These are phyloP conservation scores for Sclerotinia sclerotiorum DNA, from an alignment of 2,329 filamentous ascomycete species.

Conservation along the genomic window DNA sequence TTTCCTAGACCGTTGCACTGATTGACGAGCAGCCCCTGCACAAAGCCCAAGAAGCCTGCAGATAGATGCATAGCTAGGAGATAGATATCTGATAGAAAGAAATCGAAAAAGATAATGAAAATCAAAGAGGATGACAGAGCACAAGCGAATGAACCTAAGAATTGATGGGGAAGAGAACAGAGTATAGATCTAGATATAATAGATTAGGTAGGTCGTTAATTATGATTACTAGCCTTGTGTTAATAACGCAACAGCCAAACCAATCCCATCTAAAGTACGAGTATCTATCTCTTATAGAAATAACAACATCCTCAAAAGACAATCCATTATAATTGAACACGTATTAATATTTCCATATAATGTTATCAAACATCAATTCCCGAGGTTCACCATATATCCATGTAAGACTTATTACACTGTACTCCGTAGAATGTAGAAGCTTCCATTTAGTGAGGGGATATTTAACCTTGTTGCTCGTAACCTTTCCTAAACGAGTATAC, in stretches of 20 bases:
- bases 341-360: background rate
- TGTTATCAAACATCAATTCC: background rate
- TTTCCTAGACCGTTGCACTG: background rate
- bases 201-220: background rate
- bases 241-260: too few species aligned
- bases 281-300: too few species aligned
- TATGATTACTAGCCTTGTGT: too few species aligned
- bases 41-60: background rate
- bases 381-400: background rate
- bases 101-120: too few species aligned
- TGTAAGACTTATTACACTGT: too few species aligned
- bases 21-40: background rate
- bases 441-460: background rate
- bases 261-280: too few species aligned
- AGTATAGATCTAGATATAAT: too few species aligned
- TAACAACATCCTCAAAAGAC: background rate
- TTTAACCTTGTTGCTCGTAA: background rate
- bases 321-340: conserved; percentile 1
- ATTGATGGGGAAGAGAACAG: background rate
- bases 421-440: background rate
- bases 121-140: too few species aligned
- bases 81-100: background rate
- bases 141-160: background rate
- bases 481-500: conserved; percentile 24
- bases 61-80: too few species aligned